phyloP scores from a whole-genome alignment of 495 filamentous ascomycete genomes.

The Cercophora sp. region DNA sequence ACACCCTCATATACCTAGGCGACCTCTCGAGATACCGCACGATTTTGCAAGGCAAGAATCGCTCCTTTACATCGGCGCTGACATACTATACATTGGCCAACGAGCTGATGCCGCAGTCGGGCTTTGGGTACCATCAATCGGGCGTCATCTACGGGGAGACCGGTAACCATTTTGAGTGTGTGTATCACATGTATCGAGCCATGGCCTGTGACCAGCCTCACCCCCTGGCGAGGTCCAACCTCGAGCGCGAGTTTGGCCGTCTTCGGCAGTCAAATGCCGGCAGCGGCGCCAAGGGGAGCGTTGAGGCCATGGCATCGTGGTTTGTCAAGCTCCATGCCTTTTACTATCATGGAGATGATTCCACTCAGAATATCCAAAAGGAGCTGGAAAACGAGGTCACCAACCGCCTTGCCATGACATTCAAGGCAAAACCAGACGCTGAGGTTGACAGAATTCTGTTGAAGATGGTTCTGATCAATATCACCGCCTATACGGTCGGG shows the following conservation, averaged over 20 bases:
- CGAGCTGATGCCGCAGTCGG: constrained; percentile 71
- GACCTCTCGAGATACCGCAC: constrained; percentile 85
- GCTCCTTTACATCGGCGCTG: constrained; percentile 74
- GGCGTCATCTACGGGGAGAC: constrained; percentile 78
- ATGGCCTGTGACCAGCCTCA: constrained; percentile 69
- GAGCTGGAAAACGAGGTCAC: constrained; percentile 86
- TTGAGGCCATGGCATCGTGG: constrained; percentile 61
- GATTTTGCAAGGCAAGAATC: constrained; percentile 50
- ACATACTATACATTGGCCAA: constrained; percentile 82
- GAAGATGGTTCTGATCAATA: constrained; percentile 80
- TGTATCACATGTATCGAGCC: constrained; percentile 86
- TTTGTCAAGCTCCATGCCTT: constrained; percentile 85
- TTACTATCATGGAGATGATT: constrained; percentile 67
- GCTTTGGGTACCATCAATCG: constrained; percentile 80
- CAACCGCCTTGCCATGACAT: constrained; percentile 64
- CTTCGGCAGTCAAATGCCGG: constrained; percentile 27
- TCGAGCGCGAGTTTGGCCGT: constrained; percentile 77
- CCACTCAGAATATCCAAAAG: constrained; percentile 68
- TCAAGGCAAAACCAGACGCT: constrained; percentile 53
- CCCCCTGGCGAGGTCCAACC: constrained; percentile 65
- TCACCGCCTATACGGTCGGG: constrained; percentile 75
- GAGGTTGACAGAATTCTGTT: constrained; percentile 60
- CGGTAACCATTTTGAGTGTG: constrained; percentile 70
- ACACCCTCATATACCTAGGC: constrained; percentile 78
- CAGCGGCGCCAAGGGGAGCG: constrained; percentile 14